These are phyloP conservation scores for Antrodiella citrinella DNA, from an alignment of 768 basidiomycete species.

Conservation along the genomic window DNA sequence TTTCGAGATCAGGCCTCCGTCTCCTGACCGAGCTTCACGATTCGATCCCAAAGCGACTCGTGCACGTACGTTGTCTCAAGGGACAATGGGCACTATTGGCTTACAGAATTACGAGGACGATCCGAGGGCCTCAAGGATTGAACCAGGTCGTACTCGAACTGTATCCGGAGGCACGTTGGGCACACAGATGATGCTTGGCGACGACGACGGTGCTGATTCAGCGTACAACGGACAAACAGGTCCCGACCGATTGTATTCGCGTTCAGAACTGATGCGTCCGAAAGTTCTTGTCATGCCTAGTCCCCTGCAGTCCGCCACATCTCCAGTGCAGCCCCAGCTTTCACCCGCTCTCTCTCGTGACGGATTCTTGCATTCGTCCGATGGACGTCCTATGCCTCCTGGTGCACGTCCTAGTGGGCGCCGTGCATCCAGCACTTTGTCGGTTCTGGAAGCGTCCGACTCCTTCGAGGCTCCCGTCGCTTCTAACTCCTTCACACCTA, in stretches of 20 bases:
- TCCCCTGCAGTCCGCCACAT: constrained; percentile 52
- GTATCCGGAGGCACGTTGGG: constrained; percentile 50
- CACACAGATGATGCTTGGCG: constrained; percentile 53
- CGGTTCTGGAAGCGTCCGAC: constrained; percentile 24
- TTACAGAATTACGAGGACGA: neutral
- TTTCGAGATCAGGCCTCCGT: constrained; percentile 21
- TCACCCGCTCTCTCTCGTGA: constrained; percentile 32
- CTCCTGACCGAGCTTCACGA: constrained; percentile 32
- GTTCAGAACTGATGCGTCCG: constrained; percentile 74
- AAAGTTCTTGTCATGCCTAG: constrained; percentile 95
- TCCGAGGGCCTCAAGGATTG: constrained; percentile 29
- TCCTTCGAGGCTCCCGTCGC: constrained; percentile 8
- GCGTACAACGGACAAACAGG: constrained; percentile 30
- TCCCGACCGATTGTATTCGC: constrained; percentile 58
- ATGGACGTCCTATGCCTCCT: constrained; percentile 73
- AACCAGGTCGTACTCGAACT: constrained; percentile 34
- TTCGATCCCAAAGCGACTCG: constrained; percentile 33
- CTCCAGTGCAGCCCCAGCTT: constrained; percentile 17
- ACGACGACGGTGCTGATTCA: constrained; percentile 28
- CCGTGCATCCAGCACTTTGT: constrained; percentile 33
- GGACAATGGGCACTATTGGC: constrained; percentile 2
- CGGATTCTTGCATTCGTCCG: constrained; percentile 56
- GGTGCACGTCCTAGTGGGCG: constrained; percentile 53
- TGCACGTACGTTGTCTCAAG: constrained; percentile 25
- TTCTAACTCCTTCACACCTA: constrained; percentile 71